phyloP scores from a whole-genome alignment of 768 basidiomycete genomes.

The Tylopilus sp. region DNA sequence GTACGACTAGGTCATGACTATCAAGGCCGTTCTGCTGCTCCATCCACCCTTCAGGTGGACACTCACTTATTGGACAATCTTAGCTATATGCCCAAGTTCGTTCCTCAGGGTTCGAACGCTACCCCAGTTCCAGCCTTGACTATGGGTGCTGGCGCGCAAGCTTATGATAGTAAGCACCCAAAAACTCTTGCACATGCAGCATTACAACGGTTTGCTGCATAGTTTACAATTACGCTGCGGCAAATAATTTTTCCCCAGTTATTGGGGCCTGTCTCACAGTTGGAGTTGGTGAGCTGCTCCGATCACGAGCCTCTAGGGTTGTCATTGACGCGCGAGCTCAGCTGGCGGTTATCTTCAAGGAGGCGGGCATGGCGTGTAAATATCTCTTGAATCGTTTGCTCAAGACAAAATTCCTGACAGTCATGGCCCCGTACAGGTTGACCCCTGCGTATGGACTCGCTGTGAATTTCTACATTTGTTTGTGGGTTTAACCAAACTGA shows the following conservation, averaged over 20 bases:
- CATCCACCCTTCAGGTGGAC: conserved; percentile 23
- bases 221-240: conserved; percentile 19
- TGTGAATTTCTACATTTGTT: conserved; percentile 11
- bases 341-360: conserved; percentile 51
- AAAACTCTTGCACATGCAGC: neutral
- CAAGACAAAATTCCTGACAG: neutral
- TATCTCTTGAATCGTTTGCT: neutral
- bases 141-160: conserved; percentile 19
- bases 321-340: neutral
- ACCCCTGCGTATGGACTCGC: conserved; percentile 43
- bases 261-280: conserved; percentile 21
- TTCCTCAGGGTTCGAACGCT: conserved; percentile 16
- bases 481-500: neutral
- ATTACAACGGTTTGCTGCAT: neutral
- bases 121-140: conserved; percentile 15
- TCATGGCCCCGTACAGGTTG: conserved; percentile 13
- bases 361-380: conserved; percentile 42
- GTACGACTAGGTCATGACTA: conserved; percentile 18
- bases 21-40: conserved; percentile 22
- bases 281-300: conserved; percentile 14
- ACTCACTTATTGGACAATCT: conserved; percentile 17
- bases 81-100: conserved; percentile 14
- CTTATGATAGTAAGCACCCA: conserved; percentile 7
- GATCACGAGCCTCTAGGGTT: neutral
- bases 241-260: conserved; percentile 14